Conservation (phyloP, 371 early-diverging fungal genomes). For the Mortierella sp. region DNA sequence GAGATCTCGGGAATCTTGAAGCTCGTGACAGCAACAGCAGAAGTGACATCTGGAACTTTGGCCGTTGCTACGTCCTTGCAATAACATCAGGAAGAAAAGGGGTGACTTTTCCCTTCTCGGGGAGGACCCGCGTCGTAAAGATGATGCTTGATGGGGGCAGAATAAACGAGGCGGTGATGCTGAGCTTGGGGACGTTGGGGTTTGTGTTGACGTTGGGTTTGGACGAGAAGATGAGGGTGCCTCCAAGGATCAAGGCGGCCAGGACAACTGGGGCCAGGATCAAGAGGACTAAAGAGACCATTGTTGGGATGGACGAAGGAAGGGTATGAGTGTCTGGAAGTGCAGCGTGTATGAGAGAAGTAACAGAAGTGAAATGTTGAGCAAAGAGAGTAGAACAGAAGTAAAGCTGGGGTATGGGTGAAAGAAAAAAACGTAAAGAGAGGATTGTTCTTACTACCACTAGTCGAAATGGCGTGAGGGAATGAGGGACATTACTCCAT, state of each 20-base stretch:
- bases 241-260: neutral
- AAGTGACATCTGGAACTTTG: neutral
- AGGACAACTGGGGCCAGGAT: neutral
- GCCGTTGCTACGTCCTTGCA: neutral
- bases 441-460: neutral
- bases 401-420: neutral
- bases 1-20: neutral
- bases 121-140: neutral
- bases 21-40: neutral
- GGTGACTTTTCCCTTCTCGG: neutral
- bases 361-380: neutral
- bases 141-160: neutral
- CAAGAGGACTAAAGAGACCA: neutral
- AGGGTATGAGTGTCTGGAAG: too few species aligned
- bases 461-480: neutral
- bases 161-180: neutral
- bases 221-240: neutral
- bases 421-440: neutral
- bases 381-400: too few species aligned
- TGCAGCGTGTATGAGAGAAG: neutral
- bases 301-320: neutral
- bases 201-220: neutral
- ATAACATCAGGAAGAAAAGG: neutral
- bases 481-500: neutral
- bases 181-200: neutral